Base-by-base conservation (phyloP, 2,329 filamentous ascomycete genomes). In the Sclerotinia glacialis region DNA sequence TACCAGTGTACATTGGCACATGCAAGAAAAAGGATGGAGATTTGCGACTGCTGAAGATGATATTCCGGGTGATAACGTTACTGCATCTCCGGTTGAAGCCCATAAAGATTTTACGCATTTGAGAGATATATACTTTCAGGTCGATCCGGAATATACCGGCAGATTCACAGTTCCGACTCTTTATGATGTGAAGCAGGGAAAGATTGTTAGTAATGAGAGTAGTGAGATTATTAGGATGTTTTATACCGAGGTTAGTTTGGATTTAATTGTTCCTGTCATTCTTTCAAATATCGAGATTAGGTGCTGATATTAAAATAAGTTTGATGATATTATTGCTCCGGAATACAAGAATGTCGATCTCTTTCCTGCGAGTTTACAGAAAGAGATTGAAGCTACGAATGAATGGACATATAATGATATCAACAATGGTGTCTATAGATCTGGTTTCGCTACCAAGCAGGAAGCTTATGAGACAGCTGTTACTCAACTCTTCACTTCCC, bases 151-250 rank as follows among this genome's bases (percentile, higher is more conserved):
- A 64, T 95, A 92, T 72, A 79, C 80, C 14, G 88, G 87, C 1
- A 81, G 89, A 5, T 91, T 89, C 76, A 91, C 89, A 0, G 89
- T 91, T 16, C 89, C 89, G 0, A 85, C 84, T 0, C 79, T 91
- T 58, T 89, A 86, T 79, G 87, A 90, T 76, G 85, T 81, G 72
- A 86, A 87, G 77, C 78, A 82, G 31, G 84, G 87, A 59, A 85
- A 82, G 21, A 90, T 94, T 71, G 91, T 95, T 55, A 93, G 85
- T 81, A 96, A 96, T 70, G 92, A 95, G 80, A 90, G 88, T 65
- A 86, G 86, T 63, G 92, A 95, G 76, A 94, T 95, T 72, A 92
- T 95, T 72, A 85, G 91, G 70, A 93, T 94, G 89, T 81, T 95
- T 69, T 92, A 92, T 77, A 82, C 83, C 14, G 89, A 85, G 89